A percentile compares a stretch with the other conserved stretches of the same genome.
Evolutionary conservation across 495 filamentous ascomycete species (phyloP).

Genomic region (Cercophora samala): DNA sequence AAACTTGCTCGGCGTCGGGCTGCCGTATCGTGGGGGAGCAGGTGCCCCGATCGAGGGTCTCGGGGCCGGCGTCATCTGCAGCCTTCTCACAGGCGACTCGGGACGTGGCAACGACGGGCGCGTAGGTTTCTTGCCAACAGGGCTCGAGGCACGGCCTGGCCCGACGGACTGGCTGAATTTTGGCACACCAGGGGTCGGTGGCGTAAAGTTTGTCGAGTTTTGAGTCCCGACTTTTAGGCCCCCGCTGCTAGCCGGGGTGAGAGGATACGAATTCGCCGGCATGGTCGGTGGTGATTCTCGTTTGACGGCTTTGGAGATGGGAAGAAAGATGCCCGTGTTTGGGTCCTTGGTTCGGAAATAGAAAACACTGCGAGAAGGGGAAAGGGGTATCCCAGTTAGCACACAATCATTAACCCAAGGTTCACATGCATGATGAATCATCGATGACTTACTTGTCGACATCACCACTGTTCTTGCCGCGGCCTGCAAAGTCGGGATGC

Average conservation of each 20-base stretch:
- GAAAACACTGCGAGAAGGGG: constrained; percentile 49
- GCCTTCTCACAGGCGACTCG: constrained; percentile 71
- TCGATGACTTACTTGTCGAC: constrained; percentile 75
- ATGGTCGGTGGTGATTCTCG: constrained; percentile 58
- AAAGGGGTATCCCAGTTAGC: constrained; percentile 16
- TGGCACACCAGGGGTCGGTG: constrained; percentile 59
- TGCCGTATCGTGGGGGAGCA: constrained; percentile 54
- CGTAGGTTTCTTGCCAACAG: constrained; percentile 59
- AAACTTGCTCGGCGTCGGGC: constrained; percentile 65
- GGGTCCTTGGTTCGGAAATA: constrained; percentile 81
- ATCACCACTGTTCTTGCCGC: constrained; percentile 94
- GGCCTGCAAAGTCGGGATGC: constrained; percentile 68
- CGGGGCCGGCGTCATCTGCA: constrained; percentile 55
- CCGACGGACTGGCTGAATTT: constrained; percentile 87
- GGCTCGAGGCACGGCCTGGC: constrained; percentile 67
- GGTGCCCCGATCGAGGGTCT: constrained; percentile 55
- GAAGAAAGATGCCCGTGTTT: constrained; percentile 91
- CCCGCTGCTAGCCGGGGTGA: constrained; percentile 58
- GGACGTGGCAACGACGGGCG: constrained; percentile 80
- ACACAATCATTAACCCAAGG: neutral
- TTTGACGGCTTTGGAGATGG: constrained; percentile 77
- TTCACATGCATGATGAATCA: neutral
- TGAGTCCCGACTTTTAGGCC: constrained; percentile 52
- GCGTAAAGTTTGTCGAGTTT: constrained; percentile 54
- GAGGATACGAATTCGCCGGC: constrained; percentile 54